phyloP scores from a whole-genome alignment of 2,329 filamentous ascomycete species.

The Colletotrichum salicis region DNA sequence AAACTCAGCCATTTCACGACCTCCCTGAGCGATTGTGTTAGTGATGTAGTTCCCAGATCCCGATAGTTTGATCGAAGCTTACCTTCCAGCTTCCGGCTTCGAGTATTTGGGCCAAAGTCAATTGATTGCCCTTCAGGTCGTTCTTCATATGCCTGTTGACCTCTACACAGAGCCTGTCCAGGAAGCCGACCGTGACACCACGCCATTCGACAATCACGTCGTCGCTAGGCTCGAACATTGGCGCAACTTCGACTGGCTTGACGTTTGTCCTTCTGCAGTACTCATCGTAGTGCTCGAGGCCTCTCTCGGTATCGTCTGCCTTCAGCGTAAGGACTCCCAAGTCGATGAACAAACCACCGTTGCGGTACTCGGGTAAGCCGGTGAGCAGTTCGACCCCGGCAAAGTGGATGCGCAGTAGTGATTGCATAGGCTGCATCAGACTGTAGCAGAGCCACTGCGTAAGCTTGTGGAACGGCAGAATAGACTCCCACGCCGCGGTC shows the following conservation, averaged over 20 bases:
- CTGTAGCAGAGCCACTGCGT: conserved; percentile 82
- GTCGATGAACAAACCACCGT: conserved; percentile 76
- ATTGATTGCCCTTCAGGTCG: conserved; percentile 74
- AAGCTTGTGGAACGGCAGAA: conserved; percentile 69
- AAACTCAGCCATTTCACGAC: conserved; percentile 94
- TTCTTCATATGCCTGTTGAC: conserved; percentile 69
- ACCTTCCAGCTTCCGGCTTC: conserved; percentile 99
- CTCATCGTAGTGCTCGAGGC: conserved; percentile 60
- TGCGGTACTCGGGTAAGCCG: conserved; percentile 77
- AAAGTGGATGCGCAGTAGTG: conserved; percentile 62
- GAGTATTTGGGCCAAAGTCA: conserved; percentile 87
- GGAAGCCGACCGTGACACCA: conserved; percentile 65
- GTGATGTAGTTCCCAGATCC: neutral
- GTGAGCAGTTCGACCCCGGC: conserved; percentile 68
- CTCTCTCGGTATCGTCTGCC: conserved; percentile 52
- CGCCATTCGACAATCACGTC: conserved; percentile 72
- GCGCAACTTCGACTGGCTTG: conserved; percentile 60
- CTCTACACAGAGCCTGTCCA: conserved; percentile 58
- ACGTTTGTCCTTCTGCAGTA: conserved; percentile 79
- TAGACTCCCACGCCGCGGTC: conserved; percentile 75
- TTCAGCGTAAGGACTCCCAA: conserved; percentile 64
- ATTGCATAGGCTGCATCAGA: conserved; percentile 72
- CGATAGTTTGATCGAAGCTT: conserved; percentile 44
- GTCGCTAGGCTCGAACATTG: conserved; percentile 63
- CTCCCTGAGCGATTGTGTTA: conserved; percentile 67